These are phyloP conservation scores for Fusarium zealandicum DNA, from an alignment of 2,329 filamentous ascomycete genomes.

Conservation along the genomic window DNA sequence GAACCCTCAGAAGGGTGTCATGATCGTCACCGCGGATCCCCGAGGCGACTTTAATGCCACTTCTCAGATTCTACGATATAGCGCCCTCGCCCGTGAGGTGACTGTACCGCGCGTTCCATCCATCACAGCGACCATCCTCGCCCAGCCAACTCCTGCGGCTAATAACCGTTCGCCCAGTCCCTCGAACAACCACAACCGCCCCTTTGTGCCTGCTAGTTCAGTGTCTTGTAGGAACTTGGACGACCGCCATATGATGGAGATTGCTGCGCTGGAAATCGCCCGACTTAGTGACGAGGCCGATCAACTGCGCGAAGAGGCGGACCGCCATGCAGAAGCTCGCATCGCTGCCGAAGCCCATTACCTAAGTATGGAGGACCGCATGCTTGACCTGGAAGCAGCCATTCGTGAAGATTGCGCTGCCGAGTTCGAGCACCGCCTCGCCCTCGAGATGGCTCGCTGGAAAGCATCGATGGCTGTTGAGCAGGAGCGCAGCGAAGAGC, in stretches of 20 bases:
- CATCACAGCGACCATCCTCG: constrained; percentile 74
- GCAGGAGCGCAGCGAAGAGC: constrained; percentile 79
- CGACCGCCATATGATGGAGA: constrained; percentile 78
- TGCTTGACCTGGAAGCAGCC: constrained; percentile 76
- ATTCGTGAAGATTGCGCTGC: constrained; percentile 87
- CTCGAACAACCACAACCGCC: constrained; percentile 47
- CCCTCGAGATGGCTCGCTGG: constrained; percentile 81
- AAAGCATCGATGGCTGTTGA: constrained; percentile 80
- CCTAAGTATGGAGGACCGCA: constrained; percentile 70
- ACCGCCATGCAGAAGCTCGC: constrained; percentile 74
- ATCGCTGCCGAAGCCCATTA: constrained; percentile 77
- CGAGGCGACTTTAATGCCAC: constrained; percentile 96
- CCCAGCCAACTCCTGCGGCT: constrained; percentile 42
- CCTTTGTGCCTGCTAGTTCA: constrained; percentile 52
- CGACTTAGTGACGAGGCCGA: constrained; percentile 78
- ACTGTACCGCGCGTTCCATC: constrained; percentile 89
- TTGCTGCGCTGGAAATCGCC: constrained; percentile 80
- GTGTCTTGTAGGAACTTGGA: constrained; percentile 50
- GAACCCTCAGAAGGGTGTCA: constrained; percentile 85
- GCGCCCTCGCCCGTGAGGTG: constrained; percentile 88
- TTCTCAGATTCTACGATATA: constrained; percentile 93
- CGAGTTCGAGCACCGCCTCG: constrained; percentile 83
- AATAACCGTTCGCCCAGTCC: constrained; percentile 42
- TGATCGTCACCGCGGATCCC: constrained; percentile 96
- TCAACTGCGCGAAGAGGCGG: constrained; percentile 71